Evolutionary conservation across 495 filamentous ascomycete species (phyloP), one percentile per base, ranked within the genome.

Genomic region (Thozetella sp.): DNA sequence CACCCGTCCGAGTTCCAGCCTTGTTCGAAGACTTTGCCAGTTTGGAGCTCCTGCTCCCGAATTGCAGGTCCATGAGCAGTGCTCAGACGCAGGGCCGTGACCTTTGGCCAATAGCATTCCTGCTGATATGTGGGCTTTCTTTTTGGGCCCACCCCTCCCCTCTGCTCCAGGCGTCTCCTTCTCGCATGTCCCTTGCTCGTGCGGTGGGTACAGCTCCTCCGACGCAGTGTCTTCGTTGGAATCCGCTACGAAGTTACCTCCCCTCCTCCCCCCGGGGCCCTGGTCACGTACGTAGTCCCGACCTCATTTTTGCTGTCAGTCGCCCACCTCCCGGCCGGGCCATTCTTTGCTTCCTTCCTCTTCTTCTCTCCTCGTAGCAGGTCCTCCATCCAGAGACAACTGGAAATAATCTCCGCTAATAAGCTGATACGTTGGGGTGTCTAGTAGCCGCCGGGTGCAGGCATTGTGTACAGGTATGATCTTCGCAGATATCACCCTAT

Each of bases 381-480:
- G 9, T 48, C 3, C 43, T 4, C 9, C 43, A 4, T 48, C n/a
- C n/a, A 11, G 43, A 48, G 43, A 13, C 9, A 11, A 48, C n/a
- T n/a, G 43, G 43, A 15, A n/a, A 20, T 48, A 48, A 48, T 20
- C 43, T 48, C 43, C 43, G 43, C 43, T 48, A 13, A n/a, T 59
- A 57, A 56, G 58, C 43, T 51, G 46, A 53, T 50, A n/a, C n/a
- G n/a, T 46, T 53, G 55, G 54, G 53, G 60, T 51, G 51, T 51
- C 26, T 50, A 57, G 67, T 66, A 71, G 67, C 69, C 64, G 74
- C 70, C 64, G 63, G 63, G 68, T 73, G 75, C 74, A 72, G 76
- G 78, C 76, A 76, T 77, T 75, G 73, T 77, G 75, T 72, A 70
- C 71, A 79, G 79, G 80, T 83, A 82, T 76, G 79, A 80, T 76